A percentile compares a stretch with the other conserved stretches of the same genome.
Evolutionary conservation across 2,329 filamentous ascomycete species (phyloP).

Genomic region (Penicillium digitatum): DNA sequence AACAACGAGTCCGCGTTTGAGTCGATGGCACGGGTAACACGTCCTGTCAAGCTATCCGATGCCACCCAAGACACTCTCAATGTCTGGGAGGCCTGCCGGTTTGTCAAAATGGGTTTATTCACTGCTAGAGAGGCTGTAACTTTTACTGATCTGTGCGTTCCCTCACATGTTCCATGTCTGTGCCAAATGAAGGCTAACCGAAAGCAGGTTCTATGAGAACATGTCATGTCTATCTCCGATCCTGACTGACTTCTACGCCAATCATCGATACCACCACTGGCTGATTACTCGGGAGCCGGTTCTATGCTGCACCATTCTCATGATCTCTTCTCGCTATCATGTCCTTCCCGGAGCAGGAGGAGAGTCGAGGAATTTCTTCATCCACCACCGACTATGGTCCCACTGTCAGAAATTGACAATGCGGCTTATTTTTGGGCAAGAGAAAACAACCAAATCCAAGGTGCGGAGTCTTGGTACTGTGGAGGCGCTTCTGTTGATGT

Average conservation of each 20-base stretch:
- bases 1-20: constrained; percentile 21
- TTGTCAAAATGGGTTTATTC: constrained; percentile 56
- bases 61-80: constrained; percentile 38
- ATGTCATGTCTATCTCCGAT: constrained; percentile 52
- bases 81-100: constrained; percentile 50
- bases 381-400: constrained; percentile 54
- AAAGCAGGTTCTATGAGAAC: constrained; percentile 47
- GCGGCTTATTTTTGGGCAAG: constrained; percentile 53
- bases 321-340: constrained; percentile 54
- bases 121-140: constrained; percentile 53
- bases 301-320: constrained; percentile 52
- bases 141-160: constrained; percentile 48
- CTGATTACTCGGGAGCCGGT: constrained; percentile 52
- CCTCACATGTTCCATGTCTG: neutral
- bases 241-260: constrained; percentile 48
- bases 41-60: constrained; percentile 29
- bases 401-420: constrained; percentile 53
- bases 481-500: constrained; percentile 52
- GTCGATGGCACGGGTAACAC: constrained; percentile 19
- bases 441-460: constrained; percentile 50
- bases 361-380: constrained; percentile 50
- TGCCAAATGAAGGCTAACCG: neutral
- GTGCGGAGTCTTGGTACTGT: constrained; percentile 51
- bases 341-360: constrained; percentile 42
- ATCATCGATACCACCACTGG: constrained; percentile 47